Conservation (phyloP, 192 early-diverging fungal genomes). For the Backusella luteola region DNA sequence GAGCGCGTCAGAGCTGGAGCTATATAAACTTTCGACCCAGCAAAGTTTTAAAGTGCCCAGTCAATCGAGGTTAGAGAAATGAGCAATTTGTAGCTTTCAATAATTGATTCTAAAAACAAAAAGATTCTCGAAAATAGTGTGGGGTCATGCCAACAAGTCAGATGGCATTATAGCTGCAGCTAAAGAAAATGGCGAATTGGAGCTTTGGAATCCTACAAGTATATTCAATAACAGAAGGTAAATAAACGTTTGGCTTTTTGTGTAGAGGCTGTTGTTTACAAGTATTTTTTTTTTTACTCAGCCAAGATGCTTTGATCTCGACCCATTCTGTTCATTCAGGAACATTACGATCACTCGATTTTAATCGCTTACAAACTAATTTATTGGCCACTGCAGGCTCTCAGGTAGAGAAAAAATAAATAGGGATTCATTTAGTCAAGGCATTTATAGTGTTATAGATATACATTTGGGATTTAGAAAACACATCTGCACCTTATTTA, state of each 20-base stretch:
- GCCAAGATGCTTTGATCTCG: background rate
- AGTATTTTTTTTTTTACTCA: background rate
- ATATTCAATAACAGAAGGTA: constrained; percentile 61
- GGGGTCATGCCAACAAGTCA: constrained; percentile 50
- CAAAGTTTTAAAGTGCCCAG: background rate
- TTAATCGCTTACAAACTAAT: constrained; percentile 65
- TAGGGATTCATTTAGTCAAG: too few relatives aligned
- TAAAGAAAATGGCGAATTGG: constrained; percentile 94
- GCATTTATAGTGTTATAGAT: constrained; percentile 34
- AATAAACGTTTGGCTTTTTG: too few relatives aligned
- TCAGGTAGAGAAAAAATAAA: background rate
- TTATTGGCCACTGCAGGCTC: constrained; percentile 79
- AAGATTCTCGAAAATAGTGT: constrained; percentile 90
- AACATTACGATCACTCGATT: constrained; percentile 86
- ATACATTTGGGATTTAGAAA: constrained; percentile 93
- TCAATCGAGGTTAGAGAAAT: background rate
- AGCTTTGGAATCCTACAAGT: constrained; percentile 79
- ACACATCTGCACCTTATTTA: constrained; percentile 30
- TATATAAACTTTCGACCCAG: constrained; percentile 60
- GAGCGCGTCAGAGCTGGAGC: constrained; percentile 82
- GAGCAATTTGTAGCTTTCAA: background rate
- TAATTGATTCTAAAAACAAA: background rate
- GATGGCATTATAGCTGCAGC: constrained; percentile 89
- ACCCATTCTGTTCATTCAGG: constrained; percentile 77
- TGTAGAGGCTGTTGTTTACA: background rate